Conservation (phyloP, 371 early-diverging fungal genomes). For the Cokeromyces recurvatus region DNA sequence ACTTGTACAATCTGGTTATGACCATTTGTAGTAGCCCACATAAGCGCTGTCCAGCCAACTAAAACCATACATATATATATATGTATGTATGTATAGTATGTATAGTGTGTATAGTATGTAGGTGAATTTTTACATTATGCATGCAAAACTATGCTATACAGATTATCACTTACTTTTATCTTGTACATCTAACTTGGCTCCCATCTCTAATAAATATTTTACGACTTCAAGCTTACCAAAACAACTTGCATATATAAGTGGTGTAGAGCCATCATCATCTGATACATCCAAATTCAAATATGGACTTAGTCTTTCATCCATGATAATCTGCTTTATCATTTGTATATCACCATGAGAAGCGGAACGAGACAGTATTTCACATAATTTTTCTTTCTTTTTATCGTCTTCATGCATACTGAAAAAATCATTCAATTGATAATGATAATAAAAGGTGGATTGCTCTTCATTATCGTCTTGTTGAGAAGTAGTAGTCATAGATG, state of each 20-base stretch:
- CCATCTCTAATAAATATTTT: constrained; percentile 58
- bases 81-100: too few species aligned
- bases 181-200: constrained; percentile 68
- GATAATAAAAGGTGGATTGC: too few species aligned
- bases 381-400: constrained; percentile 1
- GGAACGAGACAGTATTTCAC: constrained; percentile 10
- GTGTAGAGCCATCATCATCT: constrained; percentile 75
- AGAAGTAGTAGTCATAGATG: background rate
- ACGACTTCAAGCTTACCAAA: constrained; percentile 76
- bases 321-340: constrained; percentile 5
- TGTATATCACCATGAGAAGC: constrained; percentile 18
- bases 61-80: too few species aligned
- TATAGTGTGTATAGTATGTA: too few species aligned
- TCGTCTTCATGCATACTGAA: background rate
- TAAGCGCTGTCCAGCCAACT: constrained; percentile 91
- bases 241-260: constrained; percentile 82
- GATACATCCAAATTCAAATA: constrained; percentile 13
- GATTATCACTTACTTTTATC: constrained; percentile 71
- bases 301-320: constrained; percentile 2
- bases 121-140: background rate
- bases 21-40: constrained; percentile 92
- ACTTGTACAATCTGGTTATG: constrained; percentile 67
- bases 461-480: too few species aligned
- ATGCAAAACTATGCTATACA: too few species aligned
- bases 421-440: too few species aligned